These are phyloP conservation scores for Gaeumannomyces sp. DNA, from an alignment of 2,329 filamentous ascomycete genomes.

Conservation along the genomic window DNA sequence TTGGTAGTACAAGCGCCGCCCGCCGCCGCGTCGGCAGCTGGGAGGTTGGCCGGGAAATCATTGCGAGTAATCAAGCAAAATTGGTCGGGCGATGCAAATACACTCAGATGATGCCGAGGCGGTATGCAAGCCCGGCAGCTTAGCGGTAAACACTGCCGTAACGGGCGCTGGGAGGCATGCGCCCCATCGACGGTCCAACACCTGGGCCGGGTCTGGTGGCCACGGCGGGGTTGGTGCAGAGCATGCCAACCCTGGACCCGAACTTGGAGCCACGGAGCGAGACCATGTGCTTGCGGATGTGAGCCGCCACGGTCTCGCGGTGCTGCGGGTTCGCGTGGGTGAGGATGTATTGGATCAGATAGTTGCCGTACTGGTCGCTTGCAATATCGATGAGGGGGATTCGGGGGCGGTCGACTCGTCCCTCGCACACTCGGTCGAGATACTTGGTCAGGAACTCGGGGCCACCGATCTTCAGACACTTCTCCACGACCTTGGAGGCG, in stretches of 20 bases:
- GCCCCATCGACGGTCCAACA: conserved; percentile 59
- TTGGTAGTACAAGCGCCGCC: conserved; percentile 9
- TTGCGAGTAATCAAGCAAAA: neutral
- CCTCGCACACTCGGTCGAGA: conserved; percentile 88
- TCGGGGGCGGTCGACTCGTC: conserved; percentile 80
- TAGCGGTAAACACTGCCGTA: conserved; percentile 55
- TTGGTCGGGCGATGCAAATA: neutral
- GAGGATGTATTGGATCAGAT: conserved; percentile 94
- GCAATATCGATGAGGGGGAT: conserved; percentile 98
- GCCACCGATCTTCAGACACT: conserved; percentile 95
- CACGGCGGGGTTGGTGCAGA: conserved; percentile 91
- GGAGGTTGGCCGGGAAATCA: neutral
- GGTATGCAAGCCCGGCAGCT: conserved; percentile 11
- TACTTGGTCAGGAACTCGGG: conserved; percentile 87
- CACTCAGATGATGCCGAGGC: neutral
- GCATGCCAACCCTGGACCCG: conserved; percentile 95
- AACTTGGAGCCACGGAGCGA: conserved; percentile 98
- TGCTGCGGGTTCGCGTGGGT: conserved; percentile 83
- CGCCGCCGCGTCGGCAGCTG: neutral
- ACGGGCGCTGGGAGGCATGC: conserved; percentile 52
- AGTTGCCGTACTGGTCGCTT: conserved; percentile 98
- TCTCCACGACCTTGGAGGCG: conserved; percentile 97
- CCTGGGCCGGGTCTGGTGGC: conserved; percentile 84
- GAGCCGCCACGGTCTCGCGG: conserved; percentile 84
- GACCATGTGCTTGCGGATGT: conserved; percentile 99